Conservation (phyloP, 2,329 filamentous ascomycete genomes). For the Emmonsiellopsis sp. region DNA sequence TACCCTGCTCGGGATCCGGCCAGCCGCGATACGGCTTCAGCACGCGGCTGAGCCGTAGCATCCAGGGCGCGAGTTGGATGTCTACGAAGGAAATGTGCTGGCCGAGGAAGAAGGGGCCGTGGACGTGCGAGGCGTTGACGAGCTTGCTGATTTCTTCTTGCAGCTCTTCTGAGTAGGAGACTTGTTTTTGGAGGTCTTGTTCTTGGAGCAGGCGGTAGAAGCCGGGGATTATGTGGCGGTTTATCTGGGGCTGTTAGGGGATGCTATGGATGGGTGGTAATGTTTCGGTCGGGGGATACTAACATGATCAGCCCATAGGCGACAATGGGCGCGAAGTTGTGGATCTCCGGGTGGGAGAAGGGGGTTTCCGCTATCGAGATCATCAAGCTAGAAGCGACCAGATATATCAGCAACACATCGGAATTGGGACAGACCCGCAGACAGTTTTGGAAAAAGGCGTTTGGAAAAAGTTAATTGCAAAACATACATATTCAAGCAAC, state of each 20-base stretch:
- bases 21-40: slow-evolving; percentile 57
- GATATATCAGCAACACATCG: not conserved
- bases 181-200: slow-evolving; percentile 51
- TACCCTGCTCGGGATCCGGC: slow-evolving; percentile 54
- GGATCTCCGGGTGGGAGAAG: slow-evolving; percentile 58
- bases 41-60: slow-evolving; percentile 58
- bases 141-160: slow-evolving; percentile 56
- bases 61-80: slow-evolving; percentile 66
- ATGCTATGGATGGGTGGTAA: slow-evolving; percentile 3
- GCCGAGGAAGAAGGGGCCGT: slow-evolving; percentile 63
- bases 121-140: slow-evolving; percentile 46
- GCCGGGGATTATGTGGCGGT: slow-evolving; percentile 62
- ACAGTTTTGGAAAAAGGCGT: not conserved
- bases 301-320: slow-evolving; percentile 75
- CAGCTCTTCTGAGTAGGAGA: slow-evolving; percentile 52
- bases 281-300: slow-evolving; percentile 19
- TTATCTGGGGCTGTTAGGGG: slow-evolving; percentile 47
- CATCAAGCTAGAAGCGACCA: slow-evolving; percentile 54
- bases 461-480: not conserved
- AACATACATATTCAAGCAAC: slow-evolving; percentile 70
- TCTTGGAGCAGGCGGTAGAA: slow-evolving; percentile 69
- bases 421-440: not conserved
- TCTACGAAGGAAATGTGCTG: slow-evolving; percentile 56
- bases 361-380: slow-evolving; percentile 51
- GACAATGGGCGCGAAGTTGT: slow-evolving; percentile 61